Evolutionary conservation across 345 rosid species (phyloP), one percentile per base, ranked within the genome.

Genomic region (Dipteronia sinensis): DNA sequence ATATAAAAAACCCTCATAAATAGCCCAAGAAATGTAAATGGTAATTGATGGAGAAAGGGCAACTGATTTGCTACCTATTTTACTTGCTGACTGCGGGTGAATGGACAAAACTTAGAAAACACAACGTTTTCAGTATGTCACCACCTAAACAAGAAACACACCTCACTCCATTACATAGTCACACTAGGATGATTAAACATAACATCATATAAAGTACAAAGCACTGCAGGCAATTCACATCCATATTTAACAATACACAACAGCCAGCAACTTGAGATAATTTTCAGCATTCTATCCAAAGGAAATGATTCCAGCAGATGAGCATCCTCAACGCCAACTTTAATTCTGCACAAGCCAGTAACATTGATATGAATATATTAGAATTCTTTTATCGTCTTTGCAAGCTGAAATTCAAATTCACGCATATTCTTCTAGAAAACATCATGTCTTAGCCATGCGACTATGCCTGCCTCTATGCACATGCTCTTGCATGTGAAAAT

Each of bases 401-500:
- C 5, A 10, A 46, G 11, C 4, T 13, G 46, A 22, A 20, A 25
- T 20, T 23, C 72, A 69, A 46, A n/a, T 7, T 67, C 11, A 8
- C 7, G n/a, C 62, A 53, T 55, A 9, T 10, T 9, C 1, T 19
- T 0, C 3, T 1, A 34, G 25, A 72, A 72, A 10, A 72, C 6
- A 72, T 10, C 20, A 72, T 42, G 66, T 59, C 46, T 42, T 64
- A 42, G 42, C 67, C 68, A 64, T 46, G 46, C 27, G 10, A 47
- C 3, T 59, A 0, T 22, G 53, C 6, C 42, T 42, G 38, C 11
- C 16, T 20, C 27, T 15, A 6, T 49, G 69, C 16, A 47, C 77
- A 47, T 74, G 77, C 38, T 64, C n/a, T 65, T 27, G 70, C 77
- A 74, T 74, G 77, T 74, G 63, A 74, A 17, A 19, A 47, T 3